Percentiles rank a stretch among this genome's conserved stretches.
phyloP scores from a whole-genome alignment of 1,139 yeast species.

The Pichia norvegensis region DNA sequence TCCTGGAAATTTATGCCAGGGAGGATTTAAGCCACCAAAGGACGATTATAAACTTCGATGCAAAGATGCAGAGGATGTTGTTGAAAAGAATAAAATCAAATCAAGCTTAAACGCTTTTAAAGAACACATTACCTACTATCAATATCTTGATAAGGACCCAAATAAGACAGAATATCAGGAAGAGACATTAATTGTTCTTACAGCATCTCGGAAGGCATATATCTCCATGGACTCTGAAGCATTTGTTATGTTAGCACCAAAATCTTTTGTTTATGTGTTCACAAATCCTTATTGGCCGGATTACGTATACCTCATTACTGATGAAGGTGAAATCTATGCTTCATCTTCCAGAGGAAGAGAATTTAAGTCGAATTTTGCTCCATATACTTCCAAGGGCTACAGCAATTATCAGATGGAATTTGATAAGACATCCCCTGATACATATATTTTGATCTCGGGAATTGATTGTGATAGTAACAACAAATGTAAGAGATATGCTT shows the following conservation, averaged over 20 bases:
- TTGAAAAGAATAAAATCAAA: conserved; percentile 15
- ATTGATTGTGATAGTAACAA: conserved; percentile 43
- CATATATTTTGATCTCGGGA: conserved; percentile 65
- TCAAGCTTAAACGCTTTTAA: conserved; percentile 13
- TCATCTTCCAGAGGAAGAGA: conserved; percentile 64
- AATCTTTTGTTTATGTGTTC: conserved; percentile 45
- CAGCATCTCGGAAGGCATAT: conserved; percentile 43
- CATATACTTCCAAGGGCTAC: conserved; percentile 27
- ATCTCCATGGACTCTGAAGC: conserved; percentile 69
- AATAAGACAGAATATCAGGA: conserved; percentile 29
- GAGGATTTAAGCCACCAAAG: conserved; percentile 21
- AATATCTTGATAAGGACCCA: conserved; percentile 34
- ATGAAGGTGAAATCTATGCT: conserved; percentile 40
- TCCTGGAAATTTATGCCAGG: conserved; percentile 24
- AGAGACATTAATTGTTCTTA: conserved; percentile 66
- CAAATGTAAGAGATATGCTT: conserved; percentile 52
- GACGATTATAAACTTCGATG: conserved; percentile 23
- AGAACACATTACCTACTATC: conserved; percentile 43
- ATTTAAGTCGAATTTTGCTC: conserved; percentile 42
- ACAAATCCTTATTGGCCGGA: conserved; percentile 60
- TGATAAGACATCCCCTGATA: conserved; percentile 46
- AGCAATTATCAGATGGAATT: conserved; percentile 35
- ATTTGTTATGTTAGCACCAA: conserved; percentile 31
- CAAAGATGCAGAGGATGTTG: conserved; percentile 12
- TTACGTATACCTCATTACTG: conserved; percentile 53